phyloP scores from a whole-genome alignment of 2,329 filamentous ascomycete genomes.

The Fusarium paranaense region DNA sequence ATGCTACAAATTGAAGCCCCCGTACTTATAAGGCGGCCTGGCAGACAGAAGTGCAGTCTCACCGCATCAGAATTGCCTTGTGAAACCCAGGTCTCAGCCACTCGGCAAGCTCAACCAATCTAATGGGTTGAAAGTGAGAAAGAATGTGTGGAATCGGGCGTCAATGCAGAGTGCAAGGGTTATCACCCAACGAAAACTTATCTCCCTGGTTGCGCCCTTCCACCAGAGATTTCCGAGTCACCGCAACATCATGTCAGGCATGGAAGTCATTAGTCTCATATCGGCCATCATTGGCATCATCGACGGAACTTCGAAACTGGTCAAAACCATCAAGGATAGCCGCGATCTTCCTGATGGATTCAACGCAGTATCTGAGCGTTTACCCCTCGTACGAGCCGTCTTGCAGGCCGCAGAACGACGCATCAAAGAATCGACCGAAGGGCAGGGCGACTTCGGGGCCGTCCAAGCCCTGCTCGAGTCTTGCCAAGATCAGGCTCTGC shows the following conservation, averaged over 20 bases:
- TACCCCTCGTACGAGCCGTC: not conserved
- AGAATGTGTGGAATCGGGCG: not conserved
- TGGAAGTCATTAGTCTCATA: not conserved
- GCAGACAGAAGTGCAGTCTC: not conserved
- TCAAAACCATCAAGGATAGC: not conserved
- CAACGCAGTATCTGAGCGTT: not conserved
- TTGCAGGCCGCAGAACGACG: not conserved
- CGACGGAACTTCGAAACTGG: not conserved
- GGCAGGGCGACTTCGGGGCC: not conserved
- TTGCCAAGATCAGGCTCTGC: not conserved
- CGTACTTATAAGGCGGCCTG: not conserved
- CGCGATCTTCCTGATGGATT: not conserved
- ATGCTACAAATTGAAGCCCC: not conserved
- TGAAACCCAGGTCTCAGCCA: not conserved
- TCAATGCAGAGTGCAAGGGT: not conserved
- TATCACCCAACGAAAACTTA: not conserved
- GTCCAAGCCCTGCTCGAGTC: not conserved
- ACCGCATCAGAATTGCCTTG: not conserved
- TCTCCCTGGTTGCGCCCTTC: not conserved
- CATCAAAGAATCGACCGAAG: not conserved
- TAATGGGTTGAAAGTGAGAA: not conserved
- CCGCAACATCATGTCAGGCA: not conserved
- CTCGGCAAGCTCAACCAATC: not conserved
- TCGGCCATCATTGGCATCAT: not conserved
- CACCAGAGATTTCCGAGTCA: not conserved